Evolutionary conservation across 371 early-diverging fungal species (phyloP).

Genomic region (Dinochytrium kinnereticum): DNA sequence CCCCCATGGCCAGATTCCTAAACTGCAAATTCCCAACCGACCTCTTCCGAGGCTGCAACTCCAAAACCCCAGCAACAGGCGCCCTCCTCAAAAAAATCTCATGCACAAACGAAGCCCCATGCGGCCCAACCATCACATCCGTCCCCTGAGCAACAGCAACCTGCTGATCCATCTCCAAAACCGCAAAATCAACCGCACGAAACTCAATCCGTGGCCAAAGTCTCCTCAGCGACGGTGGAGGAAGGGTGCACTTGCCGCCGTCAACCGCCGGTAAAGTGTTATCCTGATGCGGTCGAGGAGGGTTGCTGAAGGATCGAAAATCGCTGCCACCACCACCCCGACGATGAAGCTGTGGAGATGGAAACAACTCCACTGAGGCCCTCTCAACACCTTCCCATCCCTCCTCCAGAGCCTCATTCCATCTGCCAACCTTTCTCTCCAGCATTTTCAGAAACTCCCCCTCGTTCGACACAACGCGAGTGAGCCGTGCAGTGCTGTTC

Average conservation of each 20-base stretch:
- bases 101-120: conserved; percentile 31
- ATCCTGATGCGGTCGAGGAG: too few relatives aligned
- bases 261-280: background rate
- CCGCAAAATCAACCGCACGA: conserved; percentile 37
- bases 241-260: background rate
- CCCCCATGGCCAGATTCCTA: conserved; percentile 25
- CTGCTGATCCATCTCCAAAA: conserved; percentile 28
- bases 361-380: background rate
- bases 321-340: background rate
- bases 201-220: background rate
- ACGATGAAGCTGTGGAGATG: background rate
- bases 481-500: background rate
- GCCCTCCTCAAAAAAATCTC: conserved; percentile 22
- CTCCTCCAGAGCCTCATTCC: background rate
- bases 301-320: background rate
- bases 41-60: conserved; percentile 33
- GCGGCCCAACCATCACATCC: conserved; percentile 32
- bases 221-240: background rate
- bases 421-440: background rate
- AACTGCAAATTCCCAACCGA: conserved; percentile 28
- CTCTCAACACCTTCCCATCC: background rate
- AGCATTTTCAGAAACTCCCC: background rate
- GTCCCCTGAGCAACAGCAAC: conserved; percentile 29
- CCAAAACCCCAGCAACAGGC: conserved; percentile 24
- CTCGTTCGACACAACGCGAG: background rate